Evolutionary conservation across 2,329 filamentous ascomycete species (phyloP), one percentile per base, ranked within the genome.

Genomic region (Polytolypa hystricis): DNA sequence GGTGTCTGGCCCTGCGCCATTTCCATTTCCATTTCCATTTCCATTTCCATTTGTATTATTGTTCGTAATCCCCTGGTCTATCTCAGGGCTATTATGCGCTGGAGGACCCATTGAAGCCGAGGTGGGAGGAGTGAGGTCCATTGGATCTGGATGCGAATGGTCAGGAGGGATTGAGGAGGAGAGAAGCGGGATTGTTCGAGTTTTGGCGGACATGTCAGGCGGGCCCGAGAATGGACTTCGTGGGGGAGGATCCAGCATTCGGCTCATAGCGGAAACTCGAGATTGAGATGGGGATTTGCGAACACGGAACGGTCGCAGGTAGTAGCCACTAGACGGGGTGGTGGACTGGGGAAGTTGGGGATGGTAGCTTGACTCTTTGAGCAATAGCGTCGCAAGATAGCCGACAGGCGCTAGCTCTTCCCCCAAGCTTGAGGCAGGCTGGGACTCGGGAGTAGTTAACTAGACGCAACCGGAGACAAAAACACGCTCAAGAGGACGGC

Each of bases 121-220:
- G 40, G 62, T 53, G 29, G 67, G 58, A 29, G 69, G 66, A 39
- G 69, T 69, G 35, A 71, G 60, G 40, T 74, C 70, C 70, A 75
- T 76, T 38, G 67, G 62, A 44, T 73, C 71, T 39, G 61, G 62
- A 20, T 64, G 59, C 42, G 61, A 55, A 33, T 61, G 58, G 31
- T 62, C 56, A 32, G 65, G 61, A 31, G 63, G 55, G 25, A 64
- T 50, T 23, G 66, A 64, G 12, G 67, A 68, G 12, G 66, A 62
- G 34, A 71, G 62, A 41, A 73, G 64, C 33, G 70, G 66, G 31
- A 73, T 66, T 31, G 66, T 66, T 51, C 67, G 66, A 51, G 67
- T 64, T 45, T 66, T 63, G 39, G 60, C 56, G 32, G 56, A 56
- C 48, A 56, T 60, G 56, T 61, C 53, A 45, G 52, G 42, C 35